Evolutionary conservation across 2,329 filamentous ascomycete species (phyloP), one percentile per base, ranked within the genome.

Genomic region (Colletotrichum aenigma): DNA sequence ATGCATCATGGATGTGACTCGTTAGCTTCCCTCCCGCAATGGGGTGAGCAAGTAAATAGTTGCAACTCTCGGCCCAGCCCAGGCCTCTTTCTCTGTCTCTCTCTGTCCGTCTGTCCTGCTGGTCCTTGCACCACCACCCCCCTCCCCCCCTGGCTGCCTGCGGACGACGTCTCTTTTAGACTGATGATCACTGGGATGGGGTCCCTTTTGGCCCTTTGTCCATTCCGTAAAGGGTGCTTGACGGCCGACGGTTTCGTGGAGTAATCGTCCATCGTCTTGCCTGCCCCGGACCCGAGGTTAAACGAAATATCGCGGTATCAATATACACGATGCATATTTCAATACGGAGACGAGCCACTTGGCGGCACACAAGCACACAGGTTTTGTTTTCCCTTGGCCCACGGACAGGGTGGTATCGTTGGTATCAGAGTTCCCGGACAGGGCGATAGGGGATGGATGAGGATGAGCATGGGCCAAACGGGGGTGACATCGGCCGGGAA

Each of bases 1-100:
- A 65, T 66, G 67, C 68, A 71, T 71, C 68, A 71, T 71, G 71
- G 72, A 66, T 61, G 67, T 66, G 71, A 61, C 34, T 52, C 48
- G 48, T 43, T 74, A 15, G 58, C 55, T 55, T 16, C 13, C 32
- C 16, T 16, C 10, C 32, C 38, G 30, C 48, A 32, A 60, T 32
- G 28, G 56, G 56, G 56, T 60, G 26, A 56, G 32, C n/a, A 7
- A 26, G 21, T 16, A 36, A 61, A 48, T n/a, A 55, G 58, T 30
- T 55, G 43, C 26, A 16, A 28, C 28, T 60, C 66, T 58, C 48
- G 21, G 52, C 48, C 66, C 52, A 56, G 66, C 28, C 66, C 66
- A 58, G 48, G 24, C 66, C 52, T 30, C 18, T 28, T 24, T 48
- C 43, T 48, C 43, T 48, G 43, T 48, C 43, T 21, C 10, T 21